Evolutionary conservation across 768 basidiomycete genomes (phyloP).

Genomic region (Suillus paluster): DNA sequence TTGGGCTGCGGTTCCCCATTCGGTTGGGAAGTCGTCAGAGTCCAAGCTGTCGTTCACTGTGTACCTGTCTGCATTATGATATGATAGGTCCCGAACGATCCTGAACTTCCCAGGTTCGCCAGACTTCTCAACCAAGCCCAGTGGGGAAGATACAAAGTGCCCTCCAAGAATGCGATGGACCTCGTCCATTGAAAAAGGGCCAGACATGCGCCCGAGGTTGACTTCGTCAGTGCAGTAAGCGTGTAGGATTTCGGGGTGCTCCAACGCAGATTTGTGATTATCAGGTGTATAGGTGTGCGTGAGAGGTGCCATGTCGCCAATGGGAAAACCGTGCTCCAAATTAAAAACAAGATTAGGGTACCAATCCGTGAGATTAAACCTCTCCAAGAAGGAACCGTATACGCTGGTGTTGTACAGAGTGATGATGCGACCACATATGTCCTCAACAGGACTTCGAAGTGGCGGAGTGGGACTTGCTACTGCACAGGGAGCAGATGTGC

Average conservation of each 20-base stretch:
- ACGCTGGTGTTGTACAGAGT: background rate
- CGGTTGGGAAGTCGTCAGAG: background rate
- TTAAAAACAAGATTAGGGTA: background rate
- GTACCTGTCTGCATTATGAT: background rate
- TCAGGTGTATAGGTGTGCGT: constrained; percentile 10
- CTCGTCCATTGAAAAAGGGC: background rate
- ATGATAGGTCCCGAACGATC: constrained; percentile 25
- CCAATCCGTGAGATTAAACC: background rate
- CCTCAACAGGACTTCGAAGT: background rate
- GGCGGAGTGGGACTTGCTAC: background rate
- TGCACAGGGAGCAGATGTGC: background rate
- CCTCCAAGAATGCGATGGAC: background rate
- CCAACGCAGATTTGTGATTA: constrained; percentile 10
- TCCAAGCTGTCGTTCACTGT: constrained; percentile 15
- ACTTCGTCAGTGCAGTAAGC: constrained; percentile 9
- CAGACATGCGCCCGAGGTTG: constrained; percentile 2
- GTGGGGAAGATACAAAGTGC: background rate
- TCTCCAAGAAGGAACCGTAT: background rate
- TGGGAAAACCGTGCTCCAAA: constrained; percentile 14
- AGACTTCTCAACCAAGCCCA: background rate
- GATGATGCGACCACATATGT: background rate
- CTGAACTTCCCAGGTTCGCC: constrained; percentile 10
- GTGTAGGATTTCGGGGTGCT: constrained; percentile 7
- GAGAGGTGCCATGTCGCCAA: constrained; percentile 12
- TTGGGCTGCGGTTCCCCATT: background rate